These are phyloP conservation scores for Chaetomium tenue DNA, from an alignment of 495 filamentous ascomycete genomes.

Conservation along the genomic window DNA sequence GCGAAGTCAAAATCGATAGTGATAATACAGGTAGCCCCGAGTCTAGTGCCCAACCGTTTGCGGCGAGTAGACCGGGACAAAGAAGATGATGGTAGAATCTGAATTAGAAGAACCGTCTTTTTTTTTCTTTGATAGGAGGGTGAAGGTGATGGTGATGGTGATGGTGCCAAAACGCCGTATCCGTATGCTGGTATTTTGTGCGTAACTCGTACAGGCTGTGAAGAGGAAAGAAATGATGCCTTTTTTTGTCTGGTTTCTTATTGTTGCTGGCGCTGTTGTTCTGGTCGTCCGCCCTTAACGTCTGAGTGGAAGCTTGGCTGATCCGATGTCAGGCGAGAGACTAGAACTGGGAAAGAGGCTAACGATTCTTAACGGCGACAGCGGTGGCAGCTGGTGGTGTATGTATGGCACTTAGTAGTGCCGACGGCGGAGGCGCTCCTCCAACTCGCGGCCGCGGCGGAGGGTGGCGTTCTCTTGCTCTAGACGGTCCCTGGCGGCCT, in stretches of 20 bases:
- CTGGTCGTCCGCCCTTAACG: background rate
- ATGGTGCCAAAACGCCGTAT: background rate
- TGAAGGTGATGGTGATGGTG: background rate
- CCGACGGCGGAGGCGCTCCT: constrained; percentile 16
- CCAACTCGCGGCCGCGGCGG: constrained; percentile 5
- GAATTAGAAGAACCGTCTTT: background rate
- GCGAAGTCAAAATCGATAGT: background rate
- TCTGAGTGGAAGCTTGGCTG: background rate
- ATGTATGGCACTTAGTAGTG: background rate
- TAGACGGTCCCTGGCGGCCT: constrained; percentile 2
- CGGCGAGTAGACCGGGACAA: background rate
- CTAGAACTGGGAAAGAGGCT: background rate
- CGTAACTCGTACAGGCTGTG: constrained; percentile 7
- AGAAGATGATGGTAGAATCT: background rate
- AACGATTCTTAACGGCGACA: background rate
- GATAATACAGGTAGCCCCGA: background rate
- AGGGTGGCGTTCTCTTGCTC: constrained; percentile 25
- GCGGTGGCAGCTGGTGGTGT: too few species aligned
- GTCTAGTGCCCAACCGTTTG: background rate
- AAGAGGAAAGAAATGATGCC: background rate
- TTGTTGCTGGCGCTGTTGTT: background rate
- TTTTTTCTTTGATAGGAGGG: too few species aligned
- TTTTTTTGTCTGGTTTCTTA: background rate
- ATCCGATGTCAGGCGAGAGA: background rate
- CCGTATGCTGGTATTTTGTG: background rate